Evolutionary conservation across 768 basidiomycete genomes (phyloP).

Genomic region (Suillus variegatus): DNA sequence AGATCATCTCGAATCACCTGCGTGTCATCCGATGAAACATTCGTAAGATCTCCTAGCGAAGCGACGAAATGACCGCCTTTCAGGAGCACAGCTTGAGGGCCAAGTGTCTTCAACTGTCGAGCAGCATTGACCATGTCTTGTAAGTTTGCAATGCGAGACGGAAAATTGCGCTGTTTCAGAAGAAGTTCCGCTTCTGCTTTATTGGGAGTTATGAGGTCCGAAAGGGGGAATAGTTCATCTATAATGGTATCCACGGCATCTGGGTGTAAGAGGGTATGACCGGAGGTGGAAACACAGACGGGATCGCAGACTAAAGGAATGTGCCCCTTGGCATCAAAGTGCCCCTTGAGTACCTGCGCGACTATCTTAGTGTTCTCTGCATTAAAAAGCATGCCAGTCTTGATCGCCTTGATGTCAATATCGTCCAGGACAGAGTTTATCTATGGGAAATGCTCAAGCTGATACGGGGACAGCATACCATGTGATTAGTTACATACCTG

Average conservation of each 20-base stretch:
- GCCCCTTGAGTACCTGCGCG: constrained; percentile 46
- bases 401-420: constrained; percentile 70
- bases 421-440: constrained; percentile 72
- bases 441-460: constrained; percentile 37
- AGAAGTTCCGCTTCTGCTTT: constrained; percentile 77
- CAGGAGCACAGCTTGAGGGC: constrained; percentile 63
- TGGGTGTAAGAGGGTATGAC: constrained; percentile 71
- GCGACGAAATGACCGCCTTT: constrained; percentile 82
- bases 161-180: constrained; percentile 39
- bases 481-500: constrained; percentile 52
- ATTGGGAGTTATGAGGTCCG: constrained; percentile 82
- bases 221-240: constrained; percentile 66
- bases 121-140: constrained; percentile 64
- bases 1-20: constrained; percentile 47
- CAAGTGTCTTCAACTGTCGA: constrained; percentile 45
- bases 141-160: constrained; percentile 43
- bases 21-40: constrained; percentile 31
- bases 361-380: constrained; percentile 53
- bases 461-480: neutral
- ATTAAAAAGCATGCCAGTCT: constrained; percentile 88
- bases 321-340: constrained; percentile 33
- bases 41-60: constrained; percentile 45
- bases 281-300: constrained; percentile 89
- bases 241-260: constrained; percentile 65
- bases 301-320: constrained; percentile 82